These are phyloP conservation scores for Graphilbum sp. DNA, from an alignment of 2,329 filamentous ascomycete species.

Conservation along the genomic window DNA sequence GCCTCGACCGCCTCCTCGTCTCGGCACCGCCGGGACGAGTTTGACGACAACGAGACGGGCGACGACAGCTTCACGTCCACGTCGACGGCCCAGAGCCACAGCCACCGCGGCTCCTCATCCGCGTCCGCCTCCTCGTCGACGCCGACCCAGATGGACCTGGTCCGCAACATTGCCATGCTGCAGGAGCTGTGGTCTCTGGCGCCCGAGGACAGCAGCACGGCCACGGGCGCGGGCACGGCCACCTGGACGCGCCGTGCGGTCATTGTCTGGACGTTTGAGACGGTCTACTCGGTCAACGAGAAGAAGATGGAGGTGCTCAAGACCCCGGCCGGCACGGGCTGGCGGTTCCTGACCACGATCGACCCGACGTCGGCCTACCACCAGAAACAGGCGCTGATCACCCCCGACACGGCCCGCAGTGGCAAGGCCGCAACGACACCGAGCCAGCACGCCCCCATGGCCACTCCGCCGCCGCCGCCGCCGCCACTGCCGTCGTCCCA, in stretches of 20 bases:
- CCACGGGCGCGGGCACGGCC: background rate
- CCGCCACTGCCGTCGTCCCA: background rate
- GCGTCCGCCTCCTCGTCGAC: conserved; percentile 15
- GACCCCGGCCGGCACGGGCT: conserved; percentile 37
- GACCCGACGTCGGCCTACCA: conserved; percentile 43
- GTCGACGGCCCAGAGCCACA: conserved; percentile 10
- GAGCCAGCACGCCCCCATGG: background rate
- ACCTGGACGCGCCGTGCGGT: conserved; percentile 42
- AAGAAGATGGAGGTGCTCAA: conserved; percentile 26
- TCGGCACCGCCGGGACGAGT: background rate
- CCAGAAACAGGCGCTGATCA: conserved; percentile 28
- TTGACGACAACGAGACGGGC: conserved; percentile 9
- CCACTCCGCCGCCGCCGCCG: background rate
- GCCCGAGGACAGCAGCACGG: conserved; percentile 8
- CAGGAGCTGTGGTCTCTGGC: conserved; percentile 43
- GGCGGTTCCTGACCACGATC: conserved; percentile 45
- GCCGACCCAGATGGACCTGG: conserved; percentile 35
- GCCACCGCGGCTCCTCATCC: conserved; percentile 4
- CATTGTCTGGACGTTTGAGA: conserved; percentile 47
- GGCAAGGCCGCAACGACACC: background rate
- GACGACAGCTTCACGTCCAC: conserved; percentile 11
- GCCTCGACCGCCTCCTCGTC: conserved; percentile 2
- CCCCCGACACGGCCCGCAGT: conserved; percentile 3
- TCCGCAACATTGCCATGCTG: conserved; percentile 48
- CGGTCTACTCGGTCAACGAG: conserved; percentile 26